Percentiles rank a stretch among this genome's conserved stretches.
Conservation (phyloP, 305 asterid genomes). For the Fraxinus nigra region DNA sequence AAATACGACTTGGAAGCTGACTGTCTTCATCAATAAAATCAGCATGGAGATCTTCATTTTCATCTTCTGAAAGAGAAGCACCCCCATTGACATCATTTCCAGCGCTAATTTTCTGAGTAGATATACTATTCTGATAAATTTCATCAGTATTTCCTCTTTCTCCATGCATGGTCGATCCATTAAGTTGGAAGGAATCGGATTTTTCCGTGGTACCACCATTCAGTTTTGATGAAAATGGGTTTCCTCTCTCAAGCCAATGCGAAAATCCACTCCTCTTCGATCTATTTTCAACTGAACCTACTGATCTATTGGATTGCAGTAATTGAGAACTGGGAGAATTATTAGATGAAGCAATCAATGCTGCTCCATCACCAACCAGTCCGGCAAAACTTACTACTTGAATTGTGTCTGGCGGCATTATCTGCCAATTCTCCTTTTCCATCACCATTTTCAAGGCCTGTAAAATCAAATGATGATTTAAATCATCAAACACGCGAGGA, state of each 20-base stretch:
- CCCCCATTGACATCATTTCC: conserved; percentile 59
- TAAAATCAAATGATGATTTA: conserved; percentile 29
- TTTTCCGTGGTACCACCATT: conserved; percentile 50
- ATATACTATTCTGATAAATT: conserved; percentile 26
- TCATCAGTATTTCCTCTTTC: conserved; percentile 48
- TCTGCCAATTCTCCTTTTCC: conserved; percentile 96
- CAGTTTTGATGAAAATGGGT: conserved; percentile 66
- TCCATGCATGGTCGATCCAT: conserved; percentile 50
- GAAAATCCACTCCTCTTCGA: conserved; percentile 72
- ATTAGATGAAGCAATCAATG: conserved; percentile 71
- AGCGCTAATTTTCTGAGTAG: conserved; percentile 43
- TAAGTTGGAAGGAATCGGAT: conserved; percentile 43
- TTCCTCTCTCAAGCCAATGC: conserved; percentile 73
- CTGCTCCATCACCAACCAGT: conserved; percentile 98
- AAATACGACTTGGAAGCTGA: conserved; percentile 96
- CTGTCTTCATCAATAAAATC: conserved; percentile 99
- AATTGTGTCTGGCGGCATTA: conserved; percentile 80
- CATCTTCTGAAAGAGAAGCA: conserved; percentile 70
- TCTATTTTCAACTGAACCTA: conserved; percentile 49
- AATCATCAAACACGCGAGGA: conserved; percentile 18
- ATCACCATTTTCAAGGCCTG: conserved; percentile 98
- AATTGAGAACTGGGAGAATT: conserved; percentile 49
- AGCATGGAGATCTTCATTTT: conserved; percentile 98
- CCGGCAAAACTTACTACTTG: conserved; percentile 93
- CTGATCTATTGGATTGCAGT: conserved; percentile 50